phyloP scores from a whole-genome alignment of 106 monocot genomes.

The Apostasia ramifera region DNA sequence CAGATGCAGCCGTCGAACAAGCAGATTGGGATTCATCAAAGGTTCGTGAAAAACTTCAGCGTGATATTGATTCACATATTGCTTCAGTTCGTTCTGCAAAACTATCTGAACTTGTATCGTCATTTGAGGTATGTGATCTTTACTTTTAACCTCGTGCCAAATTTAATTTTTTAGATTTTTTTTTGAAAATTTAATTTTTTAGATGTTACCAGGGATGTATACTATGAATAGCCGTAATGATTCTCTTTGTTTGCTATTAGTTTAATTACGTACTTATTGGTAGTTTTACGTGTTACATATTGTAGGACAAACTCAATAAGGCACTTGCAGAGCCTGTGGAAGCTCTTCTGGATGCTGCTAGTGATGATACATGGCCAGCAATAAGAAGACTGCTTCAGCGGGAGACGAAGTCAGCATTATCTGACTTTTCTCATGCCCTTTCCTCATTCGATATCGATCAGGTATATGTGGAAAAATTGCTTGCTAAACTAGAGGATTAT shows the following conservation, averaged over 20 bases:
- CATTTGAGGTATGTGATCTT: slow-evolving; percentile 48
- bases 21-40: slow-evolving; percentile 77
- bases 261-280: not conserved
- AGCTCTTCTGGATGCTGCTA: slow-evolving; percentile 80
- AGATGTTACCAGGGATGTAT: not conserved
- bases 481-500: slow-evolving; percentile 47
- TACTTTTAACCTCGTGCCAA: not conserved
- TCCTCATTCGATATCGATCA: slow-evolving; percentile 70
- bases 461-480: slow-evolving; percentile 50
- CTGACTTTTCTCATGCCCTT: slow-evolving; percentile 51
- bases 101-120: slow-evolving; percentile 51
- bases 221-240: not conserved
- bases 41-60: slow-evolving; percentile 64
- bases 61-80: slow-evolving; percentile 77
- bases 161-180: not conserved
- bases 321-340: slow-evolving; percentile 76
- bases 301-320: slow-evolving; percentile 57
- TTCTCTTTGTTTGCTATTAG: not conserved
- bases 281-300: not conserved
- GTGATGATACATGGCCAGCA: slow-evolving; percentile 72
- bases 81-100: slow-evolving; percentile 63
- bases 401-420: slow-evolving; percentile 53
- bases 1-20: slow-evolving; percentile 80
- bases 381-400: slow-evolving; percentile 74
- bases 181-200: not conserved